phyloP scores from a whole-genome alignment of 495 filamentous ascomycete genomes.

The Neurospora discreta region DNA sequence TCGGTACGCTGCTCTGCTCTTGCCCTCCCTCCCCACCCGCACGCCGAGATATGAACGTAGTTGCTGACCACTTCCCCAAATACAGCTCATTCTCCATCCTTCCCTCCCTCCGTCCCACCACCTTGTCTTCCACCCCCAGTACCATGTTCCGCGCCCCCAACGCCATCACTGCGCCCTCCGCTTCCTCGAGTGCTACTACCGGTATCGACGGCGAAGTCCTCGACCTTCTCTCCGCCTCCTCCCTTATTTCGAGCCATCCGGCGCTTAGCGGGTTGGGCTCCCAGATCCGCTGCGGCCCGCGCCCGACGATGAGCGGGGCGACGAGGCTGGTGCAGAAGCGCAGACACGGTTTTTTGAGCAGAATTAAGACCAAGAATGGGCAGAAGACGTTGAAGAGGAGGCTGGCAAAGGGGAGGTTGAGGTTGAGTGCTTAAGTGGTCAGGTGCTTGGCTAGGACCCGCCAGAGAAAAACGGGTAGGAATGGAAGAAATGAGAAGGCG shows the following conservation, averaged over 20 bases:
- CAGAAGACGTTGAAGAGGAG: constrained; percentile 27
- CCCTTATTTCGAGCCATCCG: constrained; percentile 22
- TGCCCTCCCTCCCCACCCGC: no score
- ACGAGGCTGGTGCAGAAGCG: constrained; percentile 39
- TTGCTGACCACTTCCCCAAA: no score
- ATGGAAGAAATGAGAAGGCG: no score
- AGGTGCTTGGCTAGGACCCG: no score
- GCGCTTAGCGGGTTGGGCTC: constrained; percentile 19
- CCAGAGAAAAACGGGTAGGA: no score
- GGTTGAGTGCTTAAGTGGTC: constrained; percentile 17
- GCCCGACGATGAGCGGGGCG: constrained; percentile 29
- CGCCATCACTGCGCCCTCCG: constrained; percentile 1
- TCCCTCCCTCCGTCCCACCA: constrained; percentile 28
- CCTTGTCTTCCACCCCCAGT: neutral
- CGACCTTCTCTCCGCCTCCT: constrained; percentile 28
- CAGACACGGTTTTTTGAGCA: constrained; percentile 35
- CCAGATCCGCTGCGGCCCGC: constrained; percentile 37
- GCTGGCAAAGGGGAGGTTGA: constrained; percentile 28
- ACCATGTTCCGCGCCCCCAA: constrained; percentile 19
- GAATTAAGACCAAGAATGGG: constrained; percentile 26
- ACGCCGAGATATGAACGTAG: no score
- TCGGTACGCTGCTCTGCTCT: constrained; percentile 3
- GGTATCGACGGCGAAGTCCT: neutral
- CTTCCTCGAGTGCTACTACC: neutral
- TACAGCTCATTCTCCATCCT: constrained; percentile 30